Conservation (phyloP, 495 filamentous ascomycete genomes). For the Podospora conica region DNA sequence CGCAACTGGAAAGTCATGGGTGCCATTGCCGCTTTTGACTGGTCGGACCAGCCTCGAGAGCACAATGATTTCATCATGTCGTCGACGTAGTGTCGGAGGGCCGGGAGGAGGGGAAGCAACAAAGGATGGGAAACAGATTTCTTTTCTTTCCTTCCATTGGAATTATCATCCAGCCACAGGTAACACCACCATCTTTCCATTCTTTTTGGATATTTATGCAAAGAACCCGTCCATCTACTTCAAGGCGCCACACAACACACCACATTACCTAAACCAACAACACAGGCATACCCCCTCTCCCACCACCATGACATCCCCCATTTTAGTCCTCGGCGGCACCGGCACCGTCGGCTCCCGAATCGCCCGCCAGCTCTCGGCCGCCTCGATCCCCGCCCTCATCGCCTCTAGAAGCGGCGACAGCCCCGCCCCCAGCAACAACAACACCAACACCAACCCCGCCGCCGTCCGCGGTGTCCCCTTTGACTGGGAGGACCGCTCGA, state of each 20-base stretch:
- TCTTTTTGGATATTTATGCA: too few relatives aligned
- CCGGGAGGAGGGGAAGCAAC: background rate
- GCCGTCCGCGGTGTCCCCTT: conserved; percentile 30
- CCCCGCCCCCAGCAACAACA: background rate
- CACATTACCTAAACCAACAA: too few relatives aligned
- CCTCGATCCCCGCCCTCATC: conserved; percentile 27
- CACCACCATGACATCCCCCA: conserved; percentile 4
- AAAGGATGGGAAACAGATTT: background rate
- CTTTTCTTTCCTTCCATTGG: background rate
- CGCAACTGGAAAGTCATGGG: background rate
- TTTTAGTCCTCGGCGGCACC: conserved; percentile 45
- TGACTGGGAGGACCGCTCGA: conserved; percentile 42
- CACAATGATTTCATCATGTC: conserved; percentile 7
- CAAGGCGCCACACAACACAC: too few relatives aligned
- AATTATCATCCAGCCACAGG: background rate
- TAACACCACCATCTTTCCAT: background rate
- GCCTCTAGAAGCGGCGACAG: conserved; percentile 35
- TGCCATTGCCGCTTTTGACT: background rate
- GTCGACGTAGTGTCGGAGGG: background rate
- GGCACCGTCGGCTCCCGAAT: conserved; percentile 43
- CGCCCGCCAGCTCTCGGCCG: conserved; percentile 30
- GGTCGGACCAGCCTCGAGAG: background rate
- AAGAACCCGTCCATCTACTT: too few relatives aligned
- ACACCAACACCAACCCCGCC: too few relatives aligned
- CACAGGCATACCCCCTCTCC: background rate